Conservation (phyloP, 1,284 basidiomycete genomes). For the Apiotrichum gracile region DNA sequence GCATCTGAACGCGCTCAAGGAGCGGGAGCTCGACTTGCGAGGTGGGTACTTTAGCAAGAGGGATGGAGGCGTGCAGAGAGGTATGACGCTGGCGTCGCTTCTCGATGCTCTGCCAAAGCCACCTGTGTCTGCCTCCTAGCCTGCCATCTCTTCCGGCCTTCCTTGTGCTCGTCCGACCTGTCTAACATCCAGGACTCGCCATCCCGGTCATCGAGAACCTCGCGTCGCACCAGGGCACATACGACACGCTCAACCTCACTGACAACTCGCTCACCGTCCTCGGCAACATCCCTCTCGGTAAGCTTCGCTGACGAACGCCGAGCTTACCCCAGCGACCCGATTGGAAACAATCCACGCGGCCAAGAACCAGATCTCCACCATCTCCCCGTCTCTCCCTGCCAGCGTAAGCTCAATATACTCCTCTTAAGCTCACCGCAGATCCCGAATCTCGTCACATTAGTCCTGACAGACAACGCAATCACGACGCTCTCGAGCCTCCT, state of each 20-base stretch:
- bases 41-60: too few species aligned
- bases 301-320: conserved; percentile 8
- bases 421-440: conserved; percentile 25
- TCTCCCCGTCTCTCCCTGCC: conserved; percentile 54
- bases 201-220: conserved; percentile 99
- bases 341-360: conserved; percentile 79
- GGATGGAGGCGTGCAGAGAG: too few species aligned
- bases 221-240: conserved; percentile 81
- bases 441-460: conserved; percentile 47
- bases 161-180: too few species aligned
- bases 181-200: conserved; percentile 70
- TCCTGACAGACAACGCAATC: conserved; percentile 50
- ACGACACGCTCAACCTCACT: conserved; percentile 72
- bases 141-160: conserved; percentile 2
- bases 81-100: not conserved
- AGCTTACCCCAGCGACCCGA: conserved; percentile 68
- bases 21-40: conserved; percentile 89
- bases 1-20: conserved; percentile 81
- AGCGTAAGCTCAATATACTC: conserved; percentile 27
- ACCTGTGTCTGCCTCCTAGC: too few species aligned
- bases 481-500: conserved; percentile 74
- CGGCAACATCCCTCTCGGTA: conserved; percentile 78
- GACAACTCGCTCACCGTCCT: conserved; percentile 90
- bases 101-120: too few species aligned
- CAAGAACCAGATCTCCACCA: conserved; percentile 84